Evolutionary conservation across 306 rosid species (phyloP), one percentile per base, ranked within the genome.

Genomic region (Cucumis hystrix): DNA sequence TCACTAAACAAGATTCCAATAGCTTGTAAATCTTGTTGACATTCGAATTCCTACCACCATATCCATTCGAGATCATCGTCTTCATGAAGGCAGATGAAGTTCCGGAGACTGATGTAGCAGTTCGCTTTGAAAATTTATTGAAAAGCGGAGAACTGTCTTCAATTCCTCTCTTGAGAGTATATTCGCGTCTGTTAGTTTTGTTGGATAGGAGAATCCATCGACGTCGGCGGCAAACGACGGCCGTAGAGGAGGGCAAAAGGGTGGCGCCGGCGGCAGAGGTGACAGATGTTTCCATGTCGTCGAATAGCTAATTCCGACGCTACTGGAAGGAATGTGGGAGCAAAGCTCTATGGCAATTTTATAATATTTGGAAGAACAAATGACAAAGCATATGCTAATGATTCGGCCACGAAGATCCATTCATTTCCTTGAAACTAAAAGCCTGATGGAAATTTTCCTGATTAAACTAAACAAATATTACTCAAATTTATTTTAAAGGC

Each of bases 1-100:
- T 75, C 28, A 92, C 92, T 66, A 90, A 57, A 82, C 99, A 95
- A 76, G 97, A 88, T 7, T 84, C 90, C 57, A 81, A 51, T 51
- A 81, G 79, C 63, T 78, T 80, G 86, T 85, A 88, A 61, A 17
- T 79, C 82, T 85, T 87, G 81, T 37, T 77, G 62, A 55, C 73
- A 65, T n/a, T 35, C 21, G 45, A 45, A 35, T 43, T 66, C 66
- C 59, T 37, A 75, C 81, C 66, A 55, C 40, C 8, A 62, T 49
- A 67, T 9, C 77, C 84, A 68, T 82, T 80, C 64, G 87, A 82
- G 78, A 71, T 80, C 84, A 82, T 77, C 56, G 33, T 86, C 25
- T 83, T 66, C 7, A 82, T 56, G 3, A 75, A 71, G 23, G 80
- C 57, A 14, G 60, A 63, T 8, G 76, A 52, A 64, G 80, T 73